phyloP scores from a whole-genome alignment of 805 yeast genomes.

The Candida xyloterini region DNA sequence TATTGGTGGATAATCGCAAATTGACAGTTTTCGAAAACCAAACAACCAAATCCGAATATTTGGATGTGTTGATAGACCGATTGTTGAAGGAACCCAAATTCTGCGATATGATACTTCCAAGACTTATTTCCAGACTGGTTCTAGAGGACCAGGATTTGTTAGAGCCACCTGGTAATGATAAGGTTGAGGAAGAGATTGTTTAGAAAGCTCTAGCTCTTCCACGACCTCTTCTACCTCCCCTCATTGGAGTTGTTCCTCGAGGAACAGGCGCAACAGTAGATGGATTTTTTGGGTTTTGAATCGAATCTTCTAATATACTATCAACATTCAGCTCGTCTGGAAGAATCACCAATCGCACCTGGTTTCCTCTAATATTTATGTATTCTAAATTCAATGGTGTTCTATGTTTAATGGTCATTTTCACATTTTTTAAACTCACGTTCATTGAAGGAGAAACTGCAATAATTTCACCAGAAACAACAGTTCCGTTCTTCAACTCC shows the following conservation, averaged over 20 bases:
- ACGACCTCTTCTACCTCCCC: slow-evolving; percentile 29
- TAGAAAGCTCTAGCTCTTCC: slow-evolving; percentile 35
- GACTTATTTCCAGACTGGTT: slow-evolving; percentile 43
- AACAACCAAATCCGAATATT: slow-evolving; percentile 42
- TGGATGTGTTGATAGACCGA: slow-evolving; percentile 75
- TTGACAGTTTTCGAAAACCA: slow-evolving; percentile 47
- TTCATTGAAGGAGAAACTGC: slow-evolving; percentile 92
- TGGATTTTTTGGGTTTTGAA: slow-evolving; percentile 39
- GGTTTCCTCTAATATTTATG: slow-evolving; percentile 86
- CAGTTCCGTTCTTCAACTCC: slow-evolving; percentile 87
- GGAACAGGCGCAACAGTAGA: slow-evolving; percentile 40
- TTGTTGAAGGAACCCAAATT: slow-evolving; percentile 56
- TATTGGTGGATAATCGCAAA: slow-evolving; percentile 65
- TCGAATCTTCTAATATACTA: slow-evolving; percentile 51
- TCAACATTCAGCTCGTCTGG: slow-evolving; percentile 86
- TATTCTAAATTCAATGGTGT: slow-evolving; percentile 70
- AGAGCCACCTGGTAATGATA: slow-evolving; percentile 38
- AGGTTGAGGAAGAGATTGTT: slow-evolving; percentile 16
- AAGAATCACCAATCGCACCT: slow-evolving; percentile 73
- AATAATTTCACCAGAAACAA: slow-evolving; percentile 77
- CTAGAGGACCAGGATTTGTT: slow-evolving; percentile 43
- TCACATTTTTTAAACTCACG: slow-evolving; percentile 74
- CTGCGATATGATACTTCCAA: slow-evolving; percentile 71
- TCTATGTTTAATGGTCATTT: slow-evolving; percentile 68
- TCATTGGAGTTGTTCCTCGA: slow-evolving; percentile 22